phyloP scores from a whole-genome alignment of 495 filamentous ascomycete genomes.

The Echria macrotheca region DNA sequence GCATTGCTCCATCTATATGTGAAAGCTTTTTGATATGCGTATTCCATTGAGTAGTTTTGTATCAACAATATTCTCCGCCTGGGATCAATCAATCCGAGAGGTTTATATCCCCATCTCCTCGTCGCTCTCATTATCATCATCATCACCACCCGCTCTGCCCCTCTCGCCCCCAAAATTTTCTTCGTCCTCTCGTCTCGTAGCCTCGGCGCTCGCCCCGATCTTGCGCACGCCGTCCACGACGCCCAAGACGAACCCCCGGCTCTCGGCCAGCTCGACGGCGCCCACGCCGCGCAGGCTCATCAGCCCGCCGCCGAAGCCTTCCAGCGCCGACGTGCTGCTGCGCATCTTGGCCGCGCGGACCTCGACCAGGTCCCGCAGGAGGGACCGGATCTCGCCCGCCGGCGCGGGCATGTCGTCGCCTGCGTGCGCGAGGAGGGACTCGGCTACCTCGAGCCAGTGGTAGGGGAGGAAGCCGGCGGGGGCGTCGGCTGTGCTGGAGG shows the following conservation, averaged over 20 bases:
- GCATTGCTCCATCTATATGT: no score
- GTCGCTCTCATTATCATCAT: constrained; percentile 39
- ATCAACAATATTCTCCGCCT: no score
- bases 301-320: constrained; percentile 61
- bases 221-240: constrained; percentile 83
- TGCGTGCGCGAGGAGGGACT: constrained; percentile 77
- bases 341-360: constrained; percentile 86
- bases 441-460: constrained; percentile 87
- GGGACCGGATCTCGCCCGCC: constrained; percentile 63
- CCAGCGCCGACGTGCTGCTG: constrained; percentile 61
- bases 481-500: constrained; percentile 53
- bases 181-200: constrained; percentile 49
- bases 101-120: constrained; percentile 24
- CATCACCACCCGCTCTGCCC: constrained; percentile 30
- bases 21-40: no score
- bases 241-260: constrained; percentile 73
- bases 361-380: constrained; percentile 80
- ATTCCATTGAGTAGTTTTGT: no score
- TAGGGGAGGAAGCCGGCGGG: constrained; percentile 71
- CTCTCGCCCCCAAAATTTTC: constrained; percentile 33
- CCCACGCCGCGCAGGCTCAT: constrained; percentile 78
- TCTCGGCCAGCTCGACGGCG: constrained; percentile 84
- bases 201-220: constrained; percentile 54
- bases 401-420: constrained; percentile 72
- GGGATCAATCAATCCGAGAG: no score